phyloP scores from a whole-genome alignment of 2,329 filamentous ascomycete species.

The Graphilbum fragrans region DNA sequence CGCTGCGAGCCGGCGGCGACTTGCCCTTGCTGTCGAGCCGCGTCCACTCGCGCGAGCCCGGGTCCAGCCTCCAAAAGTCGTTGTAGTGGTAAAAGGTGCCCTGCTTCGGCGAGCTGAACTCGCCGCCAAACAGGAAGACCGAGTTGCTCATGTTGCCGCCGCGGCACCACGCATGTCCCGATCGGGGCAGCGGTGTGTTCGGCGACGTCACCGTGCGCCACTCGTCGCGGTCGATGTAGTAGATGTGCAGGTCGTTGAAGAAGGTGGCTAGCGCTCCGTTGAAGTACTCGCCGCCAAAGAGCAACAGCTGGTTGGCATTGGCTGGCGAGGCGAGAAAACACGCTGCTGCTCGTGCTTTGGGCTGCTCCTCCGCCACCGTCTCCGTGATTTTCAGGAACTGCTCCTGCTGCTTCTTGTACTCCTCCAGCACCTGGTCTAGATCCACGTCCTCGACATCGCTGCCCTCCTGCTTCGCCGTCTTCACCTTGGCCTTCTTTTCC shows the following conservation, averaged over 20 bases:
- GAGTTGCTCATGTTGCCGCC: slow-evolving; percentile 69
- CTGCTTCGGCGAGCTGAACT: slow-evolving; percentile 94
- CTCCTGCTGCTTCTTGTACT: slow-evolving; percentile 87
- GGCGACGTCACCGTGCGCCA: slow-evolving; percentile 87
- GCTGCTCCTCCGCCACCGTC: slow-evolving; percentile 55
- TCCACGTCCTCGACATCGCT: slow-evolving; percentile 89
- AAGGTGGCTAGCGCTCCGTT: slow-evolving; percentile 76
- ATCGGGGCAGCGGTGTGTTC: slow-evolving; percentile 81
- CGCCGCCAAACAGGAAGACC: slow-evolving; percentile 88
- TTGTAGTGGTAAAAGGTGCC: slow-evolving; percentile 99
- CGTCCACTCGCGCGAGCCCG: slow-evolving; percentile 76
- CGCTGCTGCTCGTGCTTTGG: slow-evolving; percentile 65
- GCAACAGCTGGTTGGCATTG: slow-evolving; percentile 74
- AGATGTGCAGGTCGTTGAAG: slow-evolving; percentile 55
- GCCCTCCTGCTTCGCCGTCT: slow-evolving; percentile 59
- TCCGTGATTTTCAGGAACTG: slow-evolving; percentile 92
- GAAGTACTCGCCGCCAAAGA: slow-evolving; percentile 94
- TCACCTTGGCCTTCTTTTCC: slow-evolving; percentile 70
- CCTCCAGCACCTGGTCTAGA: slow-evolving; percentile 82
- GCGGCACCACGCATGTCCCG: slow-evolving; percentile 88
- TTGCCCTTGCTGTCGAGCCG: slow-evolving; percentile 63
- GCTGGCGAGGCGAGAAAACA: slow-evolving; percentile 76
- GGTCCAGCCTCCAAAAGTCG: slow-evolving; percentile 92
- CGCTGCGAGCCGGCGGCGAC: slow-evolving; percentile 71
- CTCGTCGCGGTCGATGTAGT: slow-evolving; percentile 72